phyloP scores from a whole-genome alignment of 2,329 filamentous ascomycete species.

The Cladophialophora immunda region DNA sequence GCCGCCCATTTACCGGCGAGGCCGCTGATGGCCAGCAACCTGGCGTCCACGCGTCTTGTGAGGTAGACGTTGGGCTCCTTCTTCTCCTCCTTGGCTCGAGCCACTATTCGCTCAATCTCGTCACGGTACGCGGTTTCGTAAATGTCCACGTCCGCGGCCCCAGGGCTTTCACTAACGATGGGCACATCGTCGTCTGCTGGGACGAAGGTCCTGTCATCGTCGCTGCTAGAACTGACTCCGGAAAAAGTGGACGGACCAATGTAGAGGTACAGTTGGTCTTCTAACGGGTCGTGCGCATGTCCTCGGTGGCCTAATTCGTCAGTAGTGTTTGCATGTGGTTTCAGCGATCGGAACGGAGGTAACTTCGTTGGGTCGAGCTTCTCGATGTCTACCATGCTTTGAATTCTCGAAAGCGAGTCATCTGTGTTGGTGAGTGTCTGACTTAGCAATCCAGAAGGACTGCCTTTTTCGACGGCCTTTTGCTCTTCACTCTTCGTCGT shows the following conservation, averaged over 20 bases:
- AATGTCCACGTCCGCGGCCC: slow-evolving; percentile 83
- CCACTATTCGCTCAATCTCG: slow-evolving; percentile 77
- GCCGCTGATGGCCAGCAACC: slow-evolving; percentile 42
- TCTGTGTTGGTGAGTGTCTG: slow-evolving; percentile 34
- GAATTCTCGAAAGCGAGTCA: slow-evolving; percentile 25
- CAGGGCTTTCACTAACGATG: slow-evolving; percentile 83
- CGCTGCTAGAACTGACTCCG: slow-evolving; percentile 57
- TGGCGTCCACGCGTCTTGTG: slow-evolving; percentile 59
- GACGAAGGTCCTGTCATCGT: slow-evolving; percentile 40
- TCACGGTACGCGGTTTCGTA: slow-evolving; percentile 88
- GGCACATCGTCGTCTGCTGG: slow-evolving; percentile 45
- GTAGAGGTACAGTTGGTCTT: slow-evolving; percentile 74
- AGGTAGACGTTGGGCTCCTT: slow-evolving; percentile 66
- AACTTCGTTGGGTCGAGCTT: slow-evolving; percentile 32
- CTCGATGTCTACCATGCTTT: slow-evolving; percentile 26
- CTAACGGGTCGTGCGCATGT: slow-evolving; percentile 70
- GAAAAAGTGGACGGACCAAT: slow-evolving; percentile 70
- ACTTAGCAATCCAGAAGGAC: slow-evolving; percentile 14
- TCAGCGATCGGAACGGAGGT: slow-evolving; percentile 39
- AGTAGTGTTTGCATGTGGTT: slow-evolving; percentile 32
- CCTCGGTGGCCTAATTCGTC: slow-evolving; percentile 52
- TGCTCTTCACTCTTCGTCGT: slow-evolving; percentile 20
- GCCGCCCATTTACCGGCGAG: slow-evolving; percentile 41
- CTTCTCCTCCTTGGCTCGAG: slow-evolving; percentile 47
- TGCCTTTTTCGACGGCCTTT: background rate